phyloP scores from a whole-genome alignment of 2,329 filamentous ascomycete genomes.

The Leptoxyphium fumago region DNA sequence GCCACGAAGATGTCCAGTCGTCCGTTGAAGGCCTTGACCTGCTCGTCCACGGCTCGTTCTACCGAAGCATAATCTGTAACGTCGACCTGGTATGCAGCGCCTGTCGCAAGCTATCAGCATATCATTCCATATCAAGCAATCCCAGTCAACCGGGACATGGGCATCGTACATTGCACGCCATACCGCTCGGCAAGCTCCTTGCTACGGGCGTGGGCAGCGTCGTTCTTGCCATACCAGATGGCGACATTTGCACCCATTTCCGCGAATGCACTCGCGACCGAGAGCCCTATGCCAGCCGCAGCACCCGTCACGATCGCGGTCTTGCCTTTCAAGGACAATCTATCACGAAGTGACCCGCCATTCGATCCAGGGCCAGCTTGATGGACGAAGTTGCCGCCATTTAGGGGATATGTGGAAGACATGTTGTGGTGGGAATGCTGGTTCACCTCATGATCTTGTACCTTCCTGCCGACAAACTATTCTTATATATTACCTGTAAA shows the following conservation, averaged over 20 bases:
- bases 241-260: conserved; percentile 51
- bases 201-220: conserved; percentile 51
- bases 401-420: too few species aligned
- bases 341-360: conserved; percentile 38
- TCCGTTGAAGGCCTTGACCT: conserved; percentile 54
- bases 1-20: conserved; percentile 53
- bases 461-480: too few species aligned
- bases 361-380: conserved; percentile 25
- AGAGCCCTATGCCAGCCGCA: conserved; percentile 51
- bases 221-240: conserved; percentile 51
- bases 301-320: conserved; percentile 38
- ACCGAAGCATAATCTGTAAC: conserved; percentile 43
- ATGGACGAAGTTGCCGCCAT: too few species aligned
- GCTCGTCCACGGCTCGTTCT: conserved; percentile 38
- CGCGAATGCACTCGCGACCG: conserved; percentile 49
- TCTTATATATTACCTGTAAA: too few species aligned
- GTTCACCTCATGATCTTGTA: too few species aligned
- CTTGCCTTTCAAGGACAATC: conserved; percentile 39
- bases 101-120: conserved; percentile 22
- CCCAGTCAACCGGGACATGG: too few species aligned
- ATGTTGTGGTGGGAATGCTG: too few species aligned
- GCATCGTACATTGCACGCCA: conserved; percentile 38
- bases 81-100: conserved; percentile 53
- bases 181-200: conserved; percentile 44
- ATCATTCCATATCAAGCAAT: too few species aligned